Percentiles rank a stretch among this genome's conserved stretches.
Evolutionary conservation across 768 basidiomycete species (phyloP).

Genomic region (Serendipita vermifera): DNA sequence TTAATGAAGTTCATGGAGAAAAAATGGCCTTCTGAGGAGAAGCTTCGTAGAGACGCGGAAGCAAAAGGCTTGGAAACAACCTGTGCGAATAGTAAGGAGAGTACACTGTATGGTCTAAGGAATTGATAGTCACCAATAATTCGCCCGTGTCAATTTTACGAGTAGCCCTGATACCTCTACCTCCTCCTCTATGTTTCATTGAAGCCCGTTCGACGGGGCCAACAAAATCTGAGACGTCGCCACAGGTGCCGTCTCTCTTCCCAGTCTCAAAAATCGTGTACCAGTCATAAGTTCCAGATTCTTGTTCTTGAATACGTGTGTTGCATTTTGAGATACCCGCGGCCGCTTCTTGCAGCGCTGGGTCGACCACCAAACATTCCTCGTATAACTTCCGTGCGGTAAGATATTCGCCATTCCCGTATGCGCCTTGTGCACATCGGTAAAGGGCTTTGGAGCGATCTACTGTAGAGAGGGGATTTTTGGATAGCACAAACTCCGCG

Average conservation of each 20-base stretch:
- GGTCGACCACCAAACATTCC: background rate
- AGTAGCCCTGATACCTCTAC: conserved; percentile 20
- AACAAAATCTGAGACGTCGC: conserved; percentile 20
- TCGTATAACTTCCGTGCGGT: conserved; percentile 15
- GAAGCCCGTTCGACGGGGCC: conserved; percentile 17
- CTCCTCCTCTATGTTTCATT: conserved; percentile 18
- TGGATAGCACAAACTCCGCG: conserved; percentile 15
- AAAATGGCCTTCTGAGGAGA: conserved; percentile 7
- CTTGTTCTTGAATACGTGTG: conserved; percentile 17
- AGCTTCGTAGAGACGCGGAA: conserved; percentile 15
- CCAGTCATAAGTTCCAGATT: conserved; percentile 20
- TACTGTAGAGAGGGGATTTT: background rate
- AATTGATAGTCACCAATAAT: conserved; percentile 18
- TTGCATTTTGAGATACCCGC: conserved; percentile 17
- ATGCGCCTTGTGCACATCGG: conserved; percentile 20
- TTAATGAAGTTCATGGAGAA: conserved; percentile 12
- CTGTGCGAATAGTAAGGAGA: background rate
- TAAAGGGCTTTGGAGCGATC: conserved; percentile 19
- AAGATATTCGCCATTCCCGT: conserved; percentile 17
- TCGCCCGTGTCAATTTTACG: conserved; percentile 19
- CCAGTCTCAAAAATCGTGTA: conserved; percentile 15
- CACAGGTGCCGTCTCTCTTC: conserved; percentile 9
- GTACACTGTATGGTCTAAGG: background rate
- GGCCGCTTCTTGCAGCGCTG: conserved; percentile 10
- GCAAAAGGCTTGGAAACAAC: conserved; percentile 22